Conservation (phyloP, 805 yeast species). For the Starmera amethionina region DNA sequence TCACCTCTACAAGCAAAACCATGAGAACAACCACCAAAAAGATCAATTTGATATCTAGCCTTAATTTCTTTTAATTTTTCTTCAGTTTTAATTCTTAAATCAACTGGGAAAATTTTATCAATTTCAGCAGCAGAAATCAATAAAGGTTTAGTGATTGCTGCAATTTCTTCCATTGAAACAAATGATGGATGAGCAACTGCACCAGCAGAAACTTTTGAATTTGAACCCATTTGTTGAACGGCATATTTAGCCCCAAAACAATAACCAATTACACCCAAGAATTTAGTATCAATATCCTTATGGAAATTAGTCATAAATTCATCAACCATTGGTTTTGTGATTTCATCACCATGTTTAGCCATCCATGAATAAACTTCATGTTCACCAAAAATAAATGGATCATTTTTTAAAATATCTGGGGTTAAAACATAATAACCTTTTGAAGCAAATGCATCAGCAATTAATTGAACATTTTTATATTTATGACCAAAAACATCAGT, state of each 20-base stretch:
- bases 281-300: constrained; percentile 32
- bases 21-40: constrained; percentile 53
- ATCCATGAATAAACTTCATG: constrained; percentile 35
- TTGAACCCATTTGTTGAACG: constrained; percentile 33
- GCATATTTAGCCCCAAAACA: constrained; percentile 73
- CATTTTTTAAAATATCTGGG: constrained; percentile 57
- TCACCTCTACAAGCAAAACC: constrained; percentile 79
- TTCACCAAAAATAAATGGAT: constrained; percentile 12
- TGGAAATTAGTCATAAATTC: constrained; percentile 34
- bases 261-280: constrained; percentile 53
- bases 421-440: constrained; percentile 50
- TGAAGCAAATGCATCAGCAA: constrained; percentile 53
- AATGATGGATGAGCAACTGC: constrained; percentile 77
- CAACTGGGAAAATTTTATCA: constrained; percentile 50
- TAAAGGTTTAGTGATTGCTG: constrained; percentile 47
- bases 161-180: constrained; percentile 51
- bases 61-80: constrained; percentile 39
- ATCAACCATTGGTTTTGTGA: constrained; percentile 33
- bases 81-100: constrained; percentile 50
- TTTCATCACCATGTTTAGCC: constrained; percentile 32
- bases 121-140: constrained; percentile 60
- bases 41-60: constrained; percentile 43
- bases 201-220: constrained; percentile 35
- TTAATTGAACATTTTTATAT: constrained; percentile 41
- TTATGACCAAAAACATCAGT: constrained; percentile 59